Evolutionary conservation across 2,329 filamentous ascomycete species (phyloP).

Genomic region (Stachybotrys chlorohalonatus): DNA sequence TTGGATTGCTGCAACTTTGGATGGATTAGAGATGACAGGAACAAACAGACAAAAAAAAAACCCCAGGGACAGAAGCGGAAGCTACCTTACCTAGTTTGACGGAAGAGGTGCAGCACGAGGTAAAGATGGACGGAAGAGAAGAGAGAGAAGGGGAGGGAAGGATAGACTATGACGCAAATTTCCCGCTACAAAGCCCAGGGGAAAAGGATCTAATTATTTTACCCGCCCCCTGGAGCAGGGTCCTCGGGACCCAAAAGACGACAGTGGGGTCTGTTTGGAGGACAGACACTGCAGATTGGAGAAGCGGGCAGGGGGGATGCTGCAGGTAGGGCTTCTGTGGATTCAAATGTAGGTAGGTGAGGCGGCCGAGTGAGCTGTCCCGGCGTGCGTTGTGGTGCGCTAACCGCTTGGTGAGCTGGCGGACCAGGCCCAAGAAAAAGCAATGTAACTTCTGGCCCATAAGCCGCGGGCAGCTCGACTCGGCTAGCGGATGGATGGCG

Average conservation of each 20-base stretch:
- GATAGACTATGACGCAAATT: background rate
- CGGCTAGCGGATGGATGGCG: no score
- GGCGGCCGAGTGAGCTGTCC: no score
- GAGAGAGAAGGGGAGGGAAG: background rate
- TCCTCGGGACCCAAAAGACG: background rate
- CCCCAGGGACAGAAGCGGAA: background rate
- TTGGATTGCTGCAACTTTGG: background rate
- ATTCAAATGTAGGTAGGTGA: background rate
- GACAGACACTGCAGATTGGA: background rate
- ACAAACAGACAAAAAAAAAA: background rate
- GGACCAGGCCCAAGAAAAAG: no score
- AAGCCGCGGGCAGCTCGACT: no score
- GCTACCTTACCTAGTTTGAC: background rate
- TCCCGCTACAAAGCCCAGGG: background rate
- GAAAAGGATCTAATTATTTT: background rate
- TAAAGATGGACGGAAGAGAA: background rate
- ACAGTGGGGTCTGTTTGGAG: background rate
- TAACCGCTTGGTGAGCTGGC: no score
- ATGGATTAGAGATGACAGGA: background rate
- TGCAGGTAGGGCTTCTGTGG: background rate
- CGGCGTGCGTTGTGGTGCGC: no score
- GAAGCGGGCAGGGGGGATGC: background rate
- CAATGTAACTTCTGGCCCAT: no score
- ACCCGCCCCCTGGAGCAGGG: background rate
- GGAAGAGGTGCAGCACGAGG: background rate